A percentile compares a stretch with the other conserved stretches of the same genome.
These are phyloP conservation scores for Hypoxylon lienhwacheense DNA, from an alignment of 495 filamentous ascomycete species.

Conservation along the genomic window DNA sequence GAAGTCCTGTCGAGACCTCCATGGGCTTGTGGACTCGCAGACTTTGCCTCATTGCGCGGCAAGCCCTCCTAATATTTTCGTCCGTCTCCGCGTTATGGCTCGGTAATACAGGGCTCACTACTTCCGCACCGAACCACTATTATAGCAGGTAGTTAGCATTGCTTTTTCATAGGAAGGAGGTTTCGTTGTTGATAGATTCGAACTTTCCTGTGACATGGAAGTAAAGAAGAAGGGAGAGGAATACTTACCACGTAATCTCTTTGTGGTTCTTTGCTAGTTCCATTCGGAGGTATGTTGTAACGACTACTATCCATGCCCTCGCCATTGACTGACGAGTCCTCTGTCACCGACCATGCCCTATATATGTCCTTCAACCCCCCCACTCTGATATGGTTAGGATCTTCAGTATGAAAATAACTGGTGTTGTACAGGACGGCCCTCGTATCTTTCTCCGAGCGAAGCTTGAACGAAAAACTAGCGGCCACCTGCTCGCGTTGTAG, in stretches of 20 bases:
- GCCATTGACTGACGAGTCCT: slow-evolving; percentile 21
- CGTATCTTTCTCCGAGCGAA: not conserved
- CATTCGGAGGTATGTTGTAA: slow-evolving; percentile 9
- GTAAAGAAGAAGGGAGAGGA: not conserved
- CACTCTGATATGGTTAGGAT: slow-evolving; percentile 14
- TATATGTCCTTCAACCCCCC: slow-evolving; percentile 6
- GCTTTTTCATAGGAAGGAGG: not conserved
- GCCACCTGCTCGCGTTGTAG: not conserved
- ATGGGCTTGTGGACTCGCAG: slow-evolving; percentile 35
- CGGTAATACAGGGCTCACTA: slow-evolving; percentile 19
- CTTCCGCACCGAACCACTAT: slow-evolving; percentile 32
- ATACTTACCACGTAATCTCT: slow-evolving; percentile 8
- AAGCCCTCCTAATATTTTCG: slow-evolving; percentile 9
- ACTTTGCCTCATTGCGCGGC: slow-evolving; percentile 10
- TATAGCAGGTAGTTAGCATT: not conserved
- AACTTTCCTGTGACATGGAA: not conserved
- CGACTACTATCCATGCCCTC: slow-evolving; percentile 7
- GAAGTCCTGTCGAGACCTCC: slow-evolving; percentile 22
- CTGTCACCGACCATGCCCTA: slow-evolving; percentile 16
- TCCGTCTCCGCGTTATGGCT: not conserved
- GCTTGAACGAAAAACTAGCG: not conserved
- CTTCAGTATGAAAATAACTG: not conserved
- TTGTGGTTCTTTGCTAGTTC: not conserved
- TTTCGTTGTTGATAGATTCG: not conserved
- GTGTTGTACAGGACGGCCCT: not conserved